Conservation (phyloP, 345 rosid genomes). For the Aegle marmelos region DNA sequence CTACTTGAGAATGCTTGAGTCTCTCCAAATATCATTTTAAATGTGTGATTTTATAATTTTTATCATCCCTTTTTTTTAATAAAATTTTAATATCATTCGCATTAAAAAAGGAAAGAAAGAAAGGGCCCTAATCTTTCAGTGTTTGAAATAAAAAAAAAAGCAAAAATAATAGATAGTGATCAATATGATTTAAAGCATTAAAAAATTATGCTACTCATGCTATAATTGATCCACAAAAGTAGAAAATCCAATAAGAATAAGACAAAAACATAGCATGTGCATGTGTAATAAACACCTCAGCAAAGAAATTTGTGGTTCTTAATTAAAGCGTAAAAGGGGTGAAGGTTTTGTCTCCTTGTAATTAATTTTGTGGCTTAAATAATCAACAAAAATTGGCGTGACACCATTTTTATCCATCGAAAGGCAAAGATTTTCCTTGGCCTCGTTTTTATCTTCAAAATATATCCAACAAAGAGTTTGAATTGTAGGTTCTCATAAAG, state of each 20-base stretch:
- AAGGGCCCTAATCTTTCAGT: no score
- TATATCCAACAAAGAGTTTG: background rate
- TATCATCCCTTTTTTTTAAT: no score
- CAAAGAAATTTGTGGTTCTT: constrained; percentile 11
- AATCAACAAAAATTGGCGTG: background rate
- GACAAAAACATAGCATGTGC: constrained; percentile 6
- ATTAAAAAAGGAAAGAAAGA: no score
- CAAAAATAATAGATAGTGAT: background rate
- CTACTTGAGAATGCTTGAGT: no score
- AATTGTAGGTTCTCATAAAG: background rate
- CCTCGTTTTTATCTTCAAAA: background rate
- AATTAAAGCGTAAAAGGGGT: background rate
- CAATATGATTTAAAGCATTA: background rate
- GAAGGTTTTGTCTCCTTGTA: background rate
- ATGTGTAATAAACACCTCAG: background rate
- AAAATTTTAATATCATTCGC: no score
- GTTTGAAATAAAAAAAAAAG: no score
- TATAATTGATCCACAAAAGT: background rate
- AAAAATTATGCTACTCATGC: background rate
- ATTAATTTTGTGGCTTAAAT: background rate
- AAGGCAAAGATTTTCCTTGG: background rate
- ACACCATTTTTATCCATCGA: background rate
- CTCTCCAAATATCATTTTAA: no score
- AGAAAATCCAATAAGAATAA: background rate
- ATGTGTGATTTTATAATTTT: no score